These are phyloP conservation scores for Ogataea sp. DNA, from an alignment of 805 yeast genomes.

Conservation along the genomic window DNA sequence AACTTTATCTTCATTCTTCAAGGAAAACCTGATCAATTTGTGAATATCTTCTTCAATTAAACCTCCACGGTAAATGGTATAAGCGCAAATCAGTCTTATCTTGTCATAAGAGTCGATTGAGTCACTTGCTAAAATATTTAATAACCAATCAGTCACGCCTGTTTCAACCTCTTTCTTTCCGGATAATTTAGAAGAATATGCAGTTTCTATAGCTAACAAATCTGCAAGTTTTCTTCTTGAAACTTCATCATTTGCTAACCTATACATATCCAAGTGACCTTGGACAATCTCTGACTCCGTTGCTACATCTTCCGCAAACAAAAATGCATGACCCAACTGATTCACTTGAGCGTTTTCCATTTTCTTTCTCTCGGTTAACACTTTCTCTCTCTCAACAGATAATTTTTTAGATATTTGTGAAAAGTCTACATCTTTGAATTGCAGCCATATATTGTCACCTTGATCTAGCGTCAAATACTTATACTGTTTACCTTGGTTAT, in stretches of 20 bases:
- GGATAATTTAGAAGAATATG: conserved; percentile 62
- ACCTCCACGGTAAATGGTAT: conserved; percentile 79
- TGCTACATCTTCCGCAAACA: conserved; percentile 18
- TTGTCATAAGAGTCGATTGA: conserved; percentile 48
- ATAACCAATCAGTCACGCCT: conserved; percentile 41
- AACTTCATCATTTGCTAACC: conserved; percentile 55
- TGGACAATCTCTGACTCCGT: conserved; percentile 15
- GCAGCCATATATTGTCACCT: conserved; percentile 17
- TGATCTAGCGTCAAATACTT: neutral
- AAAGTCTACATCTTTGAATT: conserved; percentile 14
- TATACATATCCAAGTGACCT: conserved; percentile 29
- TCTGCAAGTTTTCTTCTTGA: conserved; percentile 53
- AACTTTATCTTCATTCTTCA: conserved; percentile 15
- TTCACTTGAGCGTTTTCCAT: conserved; percentile 10
- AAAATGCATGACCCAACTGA: conserved; percentile 20
- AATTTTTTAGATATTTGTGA: neutral
- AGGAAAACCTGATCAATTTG: conserved; percentile 55
- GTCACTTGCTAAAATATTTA: conserved; percentile 34
- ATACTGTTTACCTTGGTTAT: conserved; percentile 1
- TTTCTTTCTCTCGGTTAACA: neutral
- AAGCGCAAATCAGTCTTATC: conserved; percentile 63
- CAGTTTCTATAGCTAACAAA: conserved; percentile 81
- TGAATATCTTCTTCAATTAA: conserved; percentile 62
- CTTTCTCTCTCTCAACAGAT: neutral
- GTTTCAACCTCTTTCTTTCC: conserved; percentile 54